Percentiles rank a stretch among this genome's conserved stretches.
These are phyloP conservation scores for Penicillium roqueforti DNA, from an alignment of 495 filamentous ascomycete genomes.

Conservation along the genomic window DNA sequence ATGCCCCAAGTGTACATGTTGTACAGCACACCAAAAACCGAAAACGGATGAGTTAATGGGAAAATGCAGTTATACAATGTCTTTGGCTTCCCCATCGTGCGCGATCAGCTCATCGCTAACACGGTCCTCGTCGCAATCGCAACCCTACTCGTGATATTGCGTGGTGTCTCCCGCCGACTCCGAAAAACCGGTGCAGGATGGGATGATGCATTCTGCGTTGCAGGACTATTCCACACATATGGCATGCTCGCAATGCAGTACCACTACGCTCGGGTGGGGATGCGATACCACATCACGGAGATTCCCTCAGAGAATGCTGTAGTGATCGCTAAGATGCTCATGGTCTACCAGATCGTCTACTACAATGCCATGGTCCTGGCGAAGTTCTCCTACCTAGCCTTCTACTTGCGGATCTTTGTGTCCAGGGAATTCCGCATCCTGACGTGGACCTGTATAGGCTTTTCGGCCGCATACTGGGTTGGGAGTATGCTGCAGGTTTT, in stretches of 20 bases:
- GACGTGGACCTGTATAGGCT: constrained; percentile 32
- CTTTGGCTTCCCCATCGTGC: constrained; percentile 17
- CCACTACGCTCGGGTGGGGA: constrained; percentile 20
- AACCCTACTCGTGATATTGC: constrained; percentile 14
- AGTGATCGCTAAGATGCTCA: constrained; percentile 22
- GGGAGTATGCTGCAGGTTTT: constrained; percentile 25
- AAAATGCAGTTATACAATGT: constrained; percentile 22
- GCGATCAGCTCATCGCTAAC: constrained; percentile 24
- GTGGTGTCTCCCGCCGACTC: constrained; percentile 18
- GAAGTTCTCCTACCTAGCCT: constrained; percentile 48
- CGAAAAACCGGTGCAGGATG: constrained; percentile 17
- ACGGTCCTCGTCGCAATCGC: constrained; percentile 17
- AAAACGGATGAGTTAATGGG: neutral
- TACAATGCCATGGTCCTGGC: constrained; percentile 38
- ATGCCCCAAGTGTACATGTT: no score
- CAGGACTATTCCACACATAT: constrained; percentile 17
- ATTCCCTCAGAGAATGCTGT: constrained; percentile 18
- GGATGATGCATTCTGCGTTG: constrained; percentile 21
- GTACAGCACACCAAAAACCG: no score
- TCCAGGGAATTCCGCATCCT: constrained; percentile 34
- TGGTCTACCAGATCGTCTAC: constrained; percentile 26
- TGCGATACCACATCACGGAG: constrained; percentile 15
- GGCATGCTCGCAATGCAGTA: constrained; percentile 26
- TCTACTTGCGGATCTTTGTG: constrained; percentile 50
- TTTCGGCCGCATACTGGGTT: constrained; percentile 22